phyloP scores from a whole-genome alignment of 225 moss, liverwort and hornwort species.

The Anthoceros angustus region DNA sequence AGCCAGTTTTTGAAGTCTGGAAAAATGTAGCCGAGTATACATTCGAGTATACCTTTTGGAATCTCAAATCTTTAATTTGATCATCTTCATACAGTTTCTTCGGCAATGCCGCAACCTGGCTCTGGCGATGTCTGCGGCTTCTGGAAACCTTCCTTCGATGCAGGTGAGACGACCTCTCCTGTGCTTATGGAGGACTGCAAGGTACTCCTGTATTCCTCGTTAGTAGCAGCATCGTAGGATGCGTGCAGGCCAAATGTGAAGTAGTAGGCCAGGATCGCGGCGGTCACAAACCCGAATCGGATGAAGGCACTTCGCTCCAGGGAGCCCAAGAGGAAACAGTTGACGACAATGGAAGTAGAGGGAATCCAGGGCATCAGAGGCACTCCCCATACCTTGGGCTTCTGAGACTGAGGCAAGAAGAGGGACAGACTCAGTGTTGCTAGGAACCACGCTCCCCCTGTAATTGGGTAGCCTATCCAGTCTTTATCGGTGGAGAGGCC shows the following conservation, averaged over 20 bases:
- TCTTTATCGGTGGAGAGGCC: constrained; percentile 12
- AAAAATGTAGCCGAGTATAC: too few species aligned
- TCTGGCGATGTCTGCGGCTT: too few species aligned
- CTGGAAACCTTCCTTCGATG: too few species aligned
- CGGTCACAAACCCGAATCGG: constrained; percentile 54
- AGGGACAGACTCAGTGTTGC: constrained; percentile 29
- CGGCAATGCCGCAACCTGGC: too few species aligned
- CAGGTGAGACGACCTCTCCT: too few species aligned
- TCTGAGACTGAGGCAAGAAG: constrained; percentile 19
- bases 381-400: constrained; percentile 55
- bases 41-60: too few species aligned
- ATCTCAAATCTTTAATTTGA: too few species aligned
- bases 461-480: constrained; percentile 22
- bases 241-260: constrained; percentile 63
- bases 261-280: constrained; percentile 40
- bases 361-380: constrained; percentile 71
- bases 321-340: constrained; percentile 47
- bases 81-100: too few species aligned
- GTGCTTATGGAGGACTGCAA: background rate
- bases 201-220: background rate
- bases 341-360: constrained; percentile 43
- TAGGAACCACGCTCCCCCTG: constrained; percentile 30
- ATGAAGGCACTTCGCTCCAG: constrained; percentile 46
- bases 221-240: constrained; percentile 49
- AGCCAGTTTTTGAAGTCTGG: constrained; percentile 4